Evolutionary conservation across 2,329 filamentous ascomycete genomes (phyloP).

Genomic region (Paracamarosporium sp.): DNA sequence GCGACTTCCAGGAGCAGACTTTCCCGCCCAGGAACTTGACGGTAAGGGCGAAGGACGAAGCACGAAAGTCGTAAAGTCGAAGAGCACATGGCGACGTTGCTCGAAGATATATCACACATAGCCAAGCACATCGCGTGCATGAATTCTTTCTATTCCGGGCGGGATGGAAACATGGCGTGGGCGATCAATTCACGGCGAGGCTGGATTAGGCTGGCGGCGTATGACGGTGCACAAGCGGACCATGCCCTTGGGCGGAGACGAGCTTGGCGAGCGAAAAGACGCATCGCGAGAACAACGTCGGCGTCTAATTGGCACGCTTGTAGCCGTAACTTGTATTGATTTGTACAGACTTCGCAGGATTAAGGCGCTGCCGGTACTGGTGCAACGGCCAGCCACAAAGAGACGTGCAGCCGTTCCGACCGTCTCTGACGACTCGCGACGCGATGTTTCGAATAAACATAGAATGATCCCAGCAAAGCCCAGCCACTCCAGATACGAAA

Average conservation of each 20-base stretch:
- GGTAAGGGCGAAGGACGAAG: slow-evolving; percentile 9
- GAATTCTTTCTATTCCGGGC: slow-evolving; percentile 12
- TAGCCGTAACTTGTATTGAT: background rate
- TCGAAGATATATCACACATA: slow-evolving; percentile 9
- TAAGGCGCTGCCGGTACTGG: background rate
- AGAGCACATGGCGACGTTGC: background rate
- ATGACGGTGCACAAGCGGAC: slow-evolving; percentile 1
- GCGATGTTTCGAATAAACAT: background rate
- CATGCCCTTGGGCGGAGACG: background rate
- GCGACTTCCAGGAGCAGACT: slow-evolving; percentile 31
- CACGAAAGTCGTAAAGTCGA: slow-evolving; percentile 11
- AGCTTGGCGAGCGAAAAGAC: slow-evolving; percentile 11
- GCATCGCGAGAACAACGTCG: slow-evolving; percentile 8
- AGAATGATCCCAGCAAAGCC: background rate
- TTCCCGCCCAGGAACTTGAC: slow-evolving; percentile 7
- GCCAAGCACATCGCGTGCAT: slow-evolving; percentile 1
- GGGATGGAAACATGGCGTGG: slow-evolving; percentile 6
- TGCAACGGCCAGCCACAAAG: background rate
- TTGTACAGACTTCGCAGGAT: background rate
- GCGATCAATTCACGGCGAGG: slow-evolving; percentile 6
- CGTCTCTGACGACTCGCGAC: background rate
- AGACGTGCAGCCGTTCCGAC: background rate
- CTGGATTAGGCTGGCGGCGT: slow-evolving; percentile 12
- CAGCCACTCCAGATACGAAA: background rate
- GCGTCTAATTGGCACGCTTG: slow-evolving; percentile 2